Evolutionary conservation across 1,284 basidiomycete species (phyloP), one percentile per base, ranked within the genome.

Genomic region (Lentinula novae-zelandiae): DNA sequence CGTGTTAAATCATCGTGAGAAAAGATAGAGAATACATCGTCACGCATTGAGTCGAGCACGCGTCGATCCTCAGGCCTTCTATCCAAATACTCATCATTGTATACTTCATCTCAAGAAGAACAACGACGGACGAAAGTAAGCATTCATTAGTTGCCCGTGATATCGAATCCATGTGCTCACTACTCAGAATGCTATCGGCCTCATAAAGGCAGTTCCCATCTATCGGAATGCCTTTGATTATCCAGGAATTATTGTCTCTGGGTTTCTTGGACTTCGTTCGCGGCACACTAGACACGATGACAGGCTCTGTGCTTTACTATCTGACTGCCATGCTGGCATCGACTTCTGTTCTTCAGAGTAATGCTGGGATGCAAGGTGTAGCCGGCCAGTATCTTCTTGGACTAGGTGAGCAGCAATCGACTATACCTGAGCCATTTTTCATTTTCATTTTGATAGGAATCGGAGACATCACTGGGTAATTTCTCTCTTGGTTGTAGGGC

Each of bases 401-500:
- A 22, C 73, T 87, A 22, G 84, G 83, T 84, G 69, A 73, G 79
- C 31, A 33, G 46, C 22, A 9, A 27, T 48, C 33, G 9, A 17
- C 13, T 31, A 51, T 52, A 20, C 3, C 22, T 2, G 20, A 57
- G 15, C 12, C 12, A 10, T 31, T 27, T 33, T 50, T 69, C 12
- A 17, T 7, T 44, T 17, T 34, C 33, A 20, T 58, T 17, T 20
- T 9, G 48, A 44, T 54, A 86, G 89, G 91, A 13, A 84, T 86
- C 66, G 90, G 82, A 31, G 91, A 93, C 67, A 82, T 93, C 64
- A 93, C 90, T 57, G 90, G 92, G 80, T 87, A 78, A 65, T 67
- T 69, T 62, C 27, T 27, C 27, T 62, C 56, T n/a, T 57, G 20
- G 20, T 40, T 36, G 39, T 39, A n/a, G 13, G 12, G 38, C 17